Percentiles rank a stretch among this genome's conserved stretches.
Evolutionary conservation across 495 filamentous ascomycete genomes (phyloP).

Genomic region (Cercophora sp.): DNA sequence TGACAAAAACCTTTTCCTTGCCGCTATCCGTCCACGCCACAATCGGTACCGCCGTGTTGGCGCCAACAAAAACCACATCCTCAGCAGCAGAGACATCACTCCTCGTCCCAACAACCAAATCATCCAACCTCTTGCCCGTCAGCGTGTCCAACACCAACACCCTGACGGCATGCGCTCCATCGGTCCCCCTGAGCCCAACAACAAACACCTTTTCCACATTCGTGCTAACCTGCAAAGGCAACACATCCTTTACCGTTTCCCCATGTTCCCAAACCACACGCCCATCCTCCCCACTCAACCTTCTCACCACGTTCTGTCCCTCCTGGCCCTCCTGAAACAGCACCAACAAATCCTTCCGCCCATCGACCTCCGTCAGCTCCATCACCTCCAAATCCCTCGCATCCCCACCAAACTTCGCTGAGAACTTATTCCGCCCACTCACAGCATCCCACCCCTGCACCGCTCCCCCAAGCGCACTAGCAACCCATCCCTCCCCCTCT

Average conservation of each 20-base stretch:
- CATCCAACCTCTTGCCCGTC: constrained; percentile 62
- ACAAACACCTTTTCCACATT: constrained; percentile 71
- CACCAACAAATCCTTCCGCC: constrained; percentile 68
- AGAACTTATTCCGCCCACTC: constrained; percentile 76
- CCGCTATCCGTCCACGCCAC: constrained; percentile 76
- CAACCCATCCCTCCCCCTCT: constrained; percentile 68
- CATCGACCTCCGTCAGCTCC: constrained; percentile 60
- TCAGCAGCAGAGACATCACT: constrained; percentile 62
- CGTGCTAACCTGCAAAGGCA: constrained; percentile 74
- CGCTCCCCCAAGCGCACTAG: constrained; percentile 61
- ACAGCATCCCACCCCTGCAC: constrained; percentile 81
- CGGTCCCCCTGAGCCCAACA: constrained; percentile 66
- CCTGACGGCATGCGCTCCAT: constrained; percentile 66
- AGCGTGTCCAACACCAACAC: constrained; percentile 66
- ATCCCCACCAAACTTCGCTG: constrained; percentile 50
- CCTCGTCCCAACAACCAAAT: constrained; percentile 66
- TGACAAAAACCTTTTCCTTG: constrained; percentile 66
- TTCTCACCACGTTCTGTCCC: constrained; percentile 54
- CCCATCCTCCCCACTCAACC: constrained; percentile 71
- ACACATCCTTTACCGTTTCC: constrained; percentile 58
- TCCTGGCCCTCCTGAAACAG: constrained; percentile 53
- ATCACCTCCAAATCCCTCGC: constrained; percentile 77
- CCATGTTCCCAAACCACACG: constrained; percentile 70
- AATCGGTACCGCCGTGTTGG: constrained; percentile 76
- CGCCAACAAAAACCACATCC: constrained; percentile 74